Conservation (phyloP, 208 protist genomes). For the Acanthamoeba quina region DNA sequence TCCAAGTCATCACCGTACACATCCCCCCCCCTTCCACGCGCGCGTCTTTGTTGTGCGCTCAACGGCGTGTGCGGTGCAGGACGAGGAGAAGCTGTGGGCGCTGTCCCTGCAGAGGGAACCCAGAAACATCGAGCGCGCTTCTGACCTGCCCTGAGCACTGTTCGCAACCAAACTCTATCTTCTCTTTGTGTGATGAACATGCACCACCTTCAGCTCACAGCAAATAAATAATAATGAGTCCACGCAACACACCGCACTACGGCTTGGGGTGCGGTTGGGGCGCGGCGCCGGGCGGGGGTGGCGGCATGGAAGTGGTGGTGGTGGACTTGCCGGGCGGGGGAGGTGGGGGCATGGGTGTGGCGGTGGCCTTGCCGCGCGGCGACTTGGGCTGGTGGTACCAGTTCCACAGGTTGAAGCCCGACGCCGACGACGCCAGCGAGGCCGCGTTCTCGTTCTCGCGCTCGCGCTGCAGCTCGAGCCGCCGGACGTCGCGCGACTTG, state of each 20-base stretch:
- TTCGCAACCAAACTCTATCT: no score
- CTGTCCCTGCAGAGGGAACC: constrained; percentile 50
- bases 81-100: constrained; percentile 32
- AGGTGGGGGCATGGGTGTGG: background rate
- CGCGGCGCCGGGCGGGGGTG: no score
- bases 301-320: no score
- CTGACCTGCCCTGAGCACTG: constrained; percentile 58
- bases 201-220: no score
- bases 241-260: background rate
- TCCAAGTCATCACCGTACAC: constrained; percentile 26
- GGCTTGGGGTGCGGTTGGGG: background rate
- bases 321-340: background rate
- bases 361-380: constrained; percentile 10
- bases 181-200: no score
- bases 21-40: background rate
- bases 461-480: background rate
- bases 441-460: background rate
- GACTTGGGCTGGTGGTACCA: constrained; percentile 47
- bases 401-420: constrained; percentile 31
- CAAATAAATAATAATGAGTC: background rate
- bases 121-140: background rate
- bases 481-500: constrained; percentile 33
- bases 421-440: background rate
- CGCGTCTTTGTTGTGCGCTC: background rate
- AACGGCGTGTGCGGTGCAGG: background rate